A percentile compares a stretch with the other conserved stretches of the same genome.
Evolutionary conservation across 202 grass and related monocot genomes (phyloP).

Genomic region (Alloteropsis angusta): DNA sequence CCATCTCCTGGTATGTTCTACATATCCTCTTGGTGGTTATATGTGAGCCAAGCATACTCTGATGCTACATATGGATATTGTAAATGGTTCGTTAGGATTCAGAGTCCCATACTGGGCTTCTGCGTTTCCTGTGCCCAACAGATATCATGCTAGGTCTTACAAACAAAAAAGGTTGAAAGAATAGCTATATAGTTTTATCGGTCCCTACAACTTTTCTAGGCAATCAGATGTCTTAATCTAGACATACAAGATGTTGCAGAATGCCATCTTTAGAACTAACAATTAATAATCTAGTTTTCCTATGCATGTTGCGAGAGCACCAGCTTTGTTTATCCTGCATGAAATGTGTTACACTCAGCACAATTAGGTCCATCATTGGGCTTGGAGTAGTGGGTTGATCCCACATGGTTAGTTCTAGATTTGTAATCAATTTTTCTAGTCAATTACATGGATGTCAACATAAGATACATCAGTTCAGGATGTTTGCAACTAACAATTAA

Average conservation of each 20-base stretch:
- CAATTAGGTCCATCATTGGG: not conserved
- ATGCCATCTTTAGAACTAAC: not conserved
- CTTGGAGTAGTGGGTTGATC: not conserved
- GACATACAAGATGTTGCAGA: not conserved
- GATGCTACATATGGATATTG: not conserved
- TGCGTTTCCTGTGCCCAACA: not conserved
- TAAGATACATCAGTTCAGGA: not conserved
- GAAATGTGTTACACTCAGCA: not conserved
- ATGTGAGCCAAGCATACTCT: not conserved
- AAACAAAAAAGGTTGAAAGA: not conserved
- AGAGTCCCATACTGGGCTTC: not conserved
- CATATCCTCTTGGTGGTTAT: not conserved
- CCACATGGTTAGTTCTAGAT: not conserved
- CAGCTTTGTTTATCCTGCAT: not conserved
- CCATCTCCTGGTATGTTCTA: slow-evolving; percentile 70
- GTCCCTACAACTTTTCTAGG: not conserved
- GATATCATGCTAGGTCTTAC: not conserved
- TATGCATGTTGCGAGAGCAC: not conserved
- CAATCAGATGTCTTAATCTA: not conserved
- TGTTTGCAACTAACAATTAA: not conserved
- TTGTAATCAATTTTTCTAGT: not conserved
- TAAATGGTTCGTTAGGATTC: not conserved
- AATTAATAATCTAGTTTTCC: not conserved
- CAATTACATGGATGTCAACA: not conserved
- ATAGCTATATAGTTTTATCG: not conserved